A percentile compares a stretch with the other conserved stretches of the same genome.
Evolutionary conservation across 176 grass and related monocot species (phyloP).

Genomic region (Panicum miliaceum): DNA sequence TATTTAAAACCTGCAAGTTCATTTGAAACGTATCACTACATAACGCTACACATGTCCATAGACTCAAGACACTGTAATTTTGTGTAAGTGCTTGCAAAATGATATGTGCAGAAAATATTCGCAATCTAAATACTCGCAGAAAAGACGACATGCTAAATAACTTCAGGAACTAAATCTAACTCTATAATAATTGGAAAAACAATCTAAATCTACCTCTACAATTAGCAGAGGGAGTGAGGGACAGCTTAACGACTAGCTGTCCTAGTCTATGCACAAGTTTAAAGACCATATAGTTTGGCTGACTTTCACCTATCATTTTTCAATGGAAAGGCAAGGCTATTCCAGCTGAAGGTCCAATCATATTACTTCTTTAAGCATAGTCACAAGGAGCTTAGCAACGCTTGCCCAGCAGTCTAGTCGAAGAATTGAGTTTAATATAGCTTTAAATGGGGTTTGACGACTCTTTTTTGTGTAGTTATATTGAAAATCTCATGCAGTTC

Average conservation of each 20-base stretch:
- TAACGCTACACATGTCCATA: neutral
- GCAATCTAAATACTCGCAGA: neutral
- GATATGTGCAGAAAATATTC: neutral
- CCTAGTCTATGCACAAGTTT: neutral
- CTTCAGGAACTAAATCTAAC: neutral
- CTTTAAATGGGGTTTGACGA: neutral
- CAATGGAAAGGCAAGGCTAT: neutral
- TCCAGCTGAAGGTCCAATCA: neutral
- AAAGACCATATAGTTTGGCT: neutral
- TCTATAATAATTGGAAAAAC: neutral
- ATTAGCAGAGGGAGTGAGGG: neutral
- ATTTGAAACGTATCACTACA: neutral
- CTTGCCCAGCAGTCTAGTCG: neutral
- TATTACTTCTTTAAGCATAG: neutral
- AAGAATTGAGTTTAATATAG: neutral
- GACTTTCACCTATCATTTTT: neutral
- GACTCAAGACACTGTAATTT: neutral
- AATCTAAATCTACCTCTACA: neutral
- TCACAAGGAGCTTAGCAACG: neutral
- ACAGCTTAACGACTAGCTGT: neutral
- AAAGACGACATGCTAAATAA: neutral
- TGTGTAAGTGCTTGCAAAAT: conserved; percentile 3
- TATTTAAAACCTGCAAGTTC: neutral
- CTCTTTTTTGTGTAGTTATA: neutral
- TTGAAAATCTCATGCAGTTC: neutral